phyloP scores from a whole-genome alignment of 768 basidiomycete species.

The Russula griseocarnosa region DNA sequence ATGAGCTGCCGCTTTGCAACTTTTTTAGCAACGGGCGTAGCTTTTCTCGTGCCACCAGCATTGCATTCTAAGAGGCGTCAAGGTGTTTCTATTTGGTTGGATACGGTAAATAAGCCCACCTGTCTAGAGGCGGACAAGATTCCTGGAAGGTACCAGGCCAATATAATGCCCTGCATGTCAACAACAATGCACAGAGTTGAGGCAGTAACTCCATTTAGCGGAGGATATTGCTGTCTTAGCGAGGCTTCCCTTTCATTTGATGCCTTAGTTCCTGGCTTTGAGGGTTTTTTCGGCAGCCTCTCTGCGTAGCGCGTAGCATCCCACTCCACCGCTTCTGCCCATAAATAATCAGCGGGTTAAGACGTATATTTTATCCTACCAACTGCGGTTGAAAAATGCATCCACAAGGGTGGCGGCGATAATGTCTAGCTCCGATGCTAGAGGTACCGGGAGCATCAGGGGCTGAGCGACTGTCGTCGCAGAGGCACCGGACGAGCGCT shows the following conservation, averaged over 20 bases:
- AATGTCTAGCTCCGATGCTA: not conserved
- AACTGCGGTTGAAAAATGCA: too few relatives aligned
- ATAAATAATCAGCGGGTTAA: too few relatives aligned
- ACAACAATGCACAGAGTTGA: not conserved
- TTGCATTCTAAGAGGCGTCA: too few relatives aligned
- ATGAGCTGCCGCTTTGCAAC: not conserved
- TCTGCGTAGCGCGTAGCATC: too few relatives aligned
- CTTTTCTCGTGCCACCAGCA: too few relatives aligned
- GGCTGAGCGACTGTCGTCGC: not conserved
- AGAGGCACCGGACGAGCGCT: not conserved
- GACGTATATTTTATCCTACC: too few relatives aligned
- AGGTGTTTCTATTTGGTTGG: not conserved
- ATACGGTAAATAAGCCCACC: not conserved
- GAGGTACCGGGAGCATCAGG: not conserved
- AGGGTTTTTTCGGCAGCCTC: too few relatives aligned
- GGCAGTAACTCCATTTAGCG: not conserved
- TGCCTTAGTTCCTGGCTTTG: not conserved
- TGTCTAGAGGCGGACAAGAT: not conserved
- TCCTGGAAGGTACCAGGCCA: not conserved
- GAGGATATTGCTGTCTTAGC: not conserved
- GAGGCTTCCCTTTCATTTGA: not conserved
- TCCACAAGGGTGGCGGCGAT: not conserved
- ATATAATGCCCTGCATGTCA: not conserved
- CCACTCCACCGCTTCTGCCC: too few relatives aligned
- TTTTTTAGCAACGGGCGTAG: not conserved